Conservation (phyloP, 768 basidiomycete species). For the Epithele typhae region DNA sequence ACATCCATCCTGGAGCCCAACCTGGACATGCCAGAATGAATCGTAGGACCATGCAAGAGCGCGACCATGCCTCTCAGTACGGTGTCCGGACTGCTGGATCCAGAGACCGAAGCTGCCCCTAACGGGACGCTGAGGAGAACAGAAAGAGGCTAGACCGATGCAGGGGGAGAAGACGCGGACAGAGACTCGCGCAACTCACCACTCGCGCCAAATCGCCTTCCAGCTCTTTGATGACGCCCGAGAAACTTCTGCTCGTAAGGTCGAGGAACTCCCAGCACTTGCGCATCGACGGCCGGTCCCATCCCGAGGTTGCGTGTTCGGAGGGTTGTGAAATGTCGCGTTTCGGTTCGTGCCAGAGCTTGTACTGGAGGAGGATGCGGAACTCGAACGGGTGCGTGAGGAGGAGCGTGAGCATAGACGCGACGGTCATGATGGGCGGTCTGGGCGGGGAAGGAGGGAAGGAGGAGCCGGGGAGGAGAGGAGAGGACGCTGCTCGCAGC, state of each 20-base stretch:
- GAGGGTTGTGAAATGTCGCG: constrained; percentile 75
- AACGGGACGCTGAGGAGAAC: too few relatives aligned
- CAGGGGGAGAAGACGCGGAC: constrained; percentile 90
- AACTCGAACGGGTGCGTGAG: constrained; percentile 83
- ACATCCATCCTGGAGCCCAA: too few relatives aligned
- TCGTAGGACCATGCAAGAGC: too few relatives aligned
- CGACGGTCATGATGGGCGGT: constrained; percentile 43
- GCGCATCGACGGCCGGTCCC: constrained; percentile 83
- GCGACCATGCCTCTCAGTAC: too few relatives aligned
- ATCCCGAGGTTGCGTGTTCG: constrained; percentile 79
- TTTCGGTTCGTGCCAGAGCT: constrained; percentile 73
- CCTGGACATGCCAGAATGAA: too few relatives aligned
- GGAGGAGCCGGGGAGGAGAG: not conserved
- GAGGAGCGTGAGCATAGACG: constrained; percentile 61
- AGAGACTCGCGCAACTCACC: constrained; percentile 44
- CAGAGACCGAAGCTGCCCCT: too few relatives aligned
- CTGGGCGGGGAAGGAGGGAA: not conserved
- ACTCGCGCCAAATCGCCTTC: constrained; percentile 92
- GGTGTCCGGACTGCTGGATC: too few relatives aligned
- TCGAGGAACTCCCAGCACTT: constrained; percentile 90
- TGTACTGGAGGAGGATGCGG: constrained; percentile 77
- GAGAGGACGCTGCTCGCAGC: not conserved
- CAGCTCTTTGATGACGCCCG: constrained; percentile 91
- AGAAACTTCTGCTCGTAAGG: constrained; percentile 83
- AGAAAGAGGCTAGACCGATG: constrained; percentile 83